Percentiles rank a stretch among this genome's conserved stretches.
Evolutionary conservation across 371 early-diverging fungal genomes (phyloP).

Genomic region (Apophysomyces trapeziformis): DNA sequence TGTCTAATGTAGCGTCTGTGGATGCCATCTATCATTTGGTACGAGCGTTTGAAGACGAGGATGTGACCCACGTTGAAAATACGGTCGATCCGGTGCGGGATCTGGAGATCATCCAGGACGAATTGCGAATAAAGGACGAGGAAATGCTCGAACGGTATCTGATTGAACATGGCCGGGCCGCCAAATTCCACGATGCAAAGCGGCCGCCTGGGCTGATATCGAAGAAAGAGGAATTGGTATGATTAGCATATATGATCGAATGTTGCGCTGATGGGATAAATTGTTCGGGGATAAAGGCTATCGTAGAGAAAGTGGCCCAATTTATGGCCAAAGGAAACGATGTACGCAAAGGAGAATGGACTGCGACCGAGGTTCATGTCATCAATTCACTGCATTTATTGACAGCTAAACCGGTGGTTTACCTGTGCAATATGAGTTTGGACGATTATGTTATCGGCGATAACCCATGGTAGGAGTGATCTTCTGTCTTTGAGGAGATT

Average conservation of each 20-base stretch:
- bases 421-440: constrained; percentile 87
- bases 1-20: constrained; percentile 88
- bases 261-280: no score
- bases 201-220: constrained; percentile 72
- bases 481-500: no score
- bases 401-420: constrained; percentile 94
- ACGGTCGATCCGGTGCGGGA: constrained; percentile 90
- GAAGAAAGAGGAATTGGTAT: constrained; percentile 83
- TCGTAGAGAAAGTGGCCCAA: constrained; percentile 52
- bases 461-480: constrained; percentile 59
- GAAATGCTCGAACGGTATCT: constrained; percentile 67
- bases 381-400: constrained; percentile 85
- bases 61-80: constrained; percentile 91
- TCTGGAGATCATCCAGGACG: constrained; percentile 87
- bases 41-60: constrained; percentile 83
- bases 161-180: constrained; percentile 48
- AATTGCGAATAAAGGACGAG: constrained; percentile 89
- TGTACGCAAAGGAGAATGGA: constrained; percentile 52
- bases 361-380: constrained; percentile 57
- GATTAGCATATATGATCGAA: neutral
- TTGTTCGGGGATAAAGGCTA: constrained; percentile 12
- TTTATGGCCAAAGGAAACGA: constrained; percentile 46
- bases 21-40: constrained; percentile 96
- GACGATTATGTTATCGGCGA: constrained; percentile 68
- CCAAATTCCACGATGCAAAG: constrained; percentile 66